Base-by-base conservation (phyloP, 208 protist species). In the Acanthamoeba quina region DNA sequence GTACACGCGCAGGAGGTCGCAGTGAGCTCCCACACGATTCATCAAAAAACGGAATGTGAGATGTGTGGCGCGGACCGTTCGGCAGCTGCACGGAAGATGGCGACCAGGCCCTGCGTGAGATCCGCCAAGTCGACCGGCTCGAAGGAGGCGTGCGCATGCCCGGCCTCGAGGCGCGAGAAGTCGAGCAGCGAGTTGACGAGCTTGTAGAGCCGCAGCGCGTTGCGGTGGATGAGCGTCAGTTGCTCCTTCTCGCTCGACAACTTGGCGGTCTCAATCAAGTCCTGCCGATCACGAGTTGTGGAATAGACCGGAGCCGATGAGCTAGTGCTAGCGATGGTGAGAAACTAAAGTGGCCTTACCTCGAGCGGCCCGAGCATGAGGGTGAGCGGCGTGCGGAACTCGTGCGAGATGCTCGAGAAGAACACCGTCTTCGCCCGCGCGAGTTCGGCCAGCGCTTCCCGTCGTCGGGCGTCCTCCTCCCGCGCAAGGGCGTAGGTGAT, bases 331-430 rank as follows among this genome's bases (percentile, higher is more conserved):
- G 17, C 19, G 44, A 34, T 5, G n/a, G 24, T 0, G 24, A 26
- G 64, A n/a, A 24, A 6, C 0, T 17, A 0, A 21, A 15, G 49
- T 3, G 31, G 34, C 10, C 11, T 37, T 89, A 47, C 31, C 37
- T 83, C 94, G n/a, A 95, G 89, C 24, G 94, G 94, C 1, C 92
- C 94, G 9, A 95, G 70, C 70, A 95, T 95, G 41, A 95, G 94
- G 7, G 94, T 95, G 15, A 95, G 93, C 6, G 94, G 94, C 9
- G 94, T 95, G 31, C 94, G 49, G 34, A 95, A 95, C 37, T 95
- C 94, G 89, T 95, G 94, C 24, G 70, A 93, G 47, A 95, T 95
- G 58, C 94, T 95, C 7, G 70, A 95, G 44, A 95, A 95, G 74
- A 95, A 95, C 5, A 21, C 41, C 29, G 94, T 95, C 60, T 95